A percentile compares a stretch with the other conserved stretches of the same genome.
phyloP scores from a whole-genome alignment of 2,329 filamentous ascomycete species.

The Fusarium drepaniforme region DNA sequence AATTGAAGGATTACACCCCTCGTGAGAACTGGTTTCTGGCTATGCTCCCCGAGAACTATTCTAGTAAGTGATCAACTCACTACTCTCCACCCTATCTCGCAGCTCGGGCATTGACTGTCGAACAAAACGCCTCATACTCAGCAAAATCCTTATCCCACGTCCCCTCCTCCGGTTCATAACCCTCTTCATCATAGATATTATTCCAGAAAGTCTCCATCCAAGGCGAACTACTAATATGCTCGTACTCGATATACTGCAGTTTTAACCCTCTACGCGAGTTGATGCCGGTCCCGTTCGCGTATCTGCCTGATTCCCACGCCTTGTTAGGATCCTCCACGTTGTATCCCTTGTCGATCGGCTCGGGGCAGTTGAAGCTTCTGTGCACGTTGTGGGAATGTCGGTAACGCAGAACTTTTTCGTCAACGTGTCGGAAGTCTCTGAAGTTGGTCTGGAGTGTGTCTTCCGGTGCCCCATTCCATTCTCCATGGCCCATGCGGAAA shows the following conservation, averaged over 20 bases:
- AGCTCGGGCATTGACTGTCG: neutral
- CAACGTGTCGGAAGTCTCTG: neutral
- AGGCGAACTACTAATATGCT: neutral
- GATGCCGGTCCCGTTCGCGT: neutral
- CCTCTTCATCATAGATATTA: neutral
- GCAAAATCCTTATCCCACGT: neutral
- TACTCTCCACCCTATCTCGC: neutral
- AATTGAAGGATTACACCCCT: too few relatives aligned
- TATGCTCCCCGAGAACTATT: neutral
- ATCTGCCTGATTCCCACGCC: neutral
- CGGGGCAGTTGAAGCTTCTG: neutral
- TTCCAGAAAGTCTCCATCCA: neutral
- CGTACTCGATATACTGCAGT: neutral
- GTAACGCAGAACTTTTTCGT: neutral
- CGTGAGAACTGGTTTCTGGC: neutral
- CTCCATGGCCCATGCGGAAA: constrained; percentile 2
- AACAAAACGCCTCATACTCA: neutral
- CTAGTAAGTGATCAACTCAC: neutral
- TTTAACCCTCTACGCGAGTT: neutral
- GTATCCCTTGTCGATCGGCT: neutral
- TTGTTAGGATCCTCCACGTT: neutral
- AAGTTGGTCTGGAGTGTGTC: neutral
- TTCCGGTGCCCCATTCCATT: neutral
- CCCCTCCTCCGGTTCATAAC: neutral
- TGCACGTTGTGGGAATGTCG: neutral